These are phyloP conservation scores for Pichia sp. DNA, from an alignment of 1,139 yeast species.

Conservation along the genomic window DNA sequence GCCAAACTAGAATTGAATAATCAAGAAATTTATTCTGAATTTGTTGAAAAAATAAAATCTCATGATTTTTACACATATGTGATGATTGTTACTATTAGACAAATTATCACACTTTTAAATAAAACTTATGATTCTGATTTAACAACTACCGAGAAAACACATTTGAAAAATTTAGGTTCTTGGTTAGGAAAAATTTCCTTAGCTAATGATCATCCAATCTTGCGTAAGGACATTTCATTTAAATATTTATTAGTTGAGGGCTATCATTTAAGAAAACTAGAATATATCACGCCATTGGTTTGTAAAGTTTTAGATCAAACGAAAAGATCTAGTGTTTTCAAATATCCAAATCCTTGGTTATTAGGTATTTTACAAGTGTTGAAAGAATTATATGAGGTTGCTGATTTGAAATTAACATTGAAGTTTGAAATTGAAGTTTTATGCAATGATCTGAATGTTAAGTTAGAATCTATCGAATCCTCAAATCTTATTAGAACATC, in stretches of 20 bases:
- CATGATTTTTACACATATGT: constrained; percentile 55
- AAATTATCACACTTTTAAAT: constrained; percentile 48
- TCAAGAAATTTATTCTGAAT: constrained; percentile 65
- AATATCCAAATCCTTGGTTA: constrained; percentile 91
- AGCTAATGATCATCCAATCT: constrained; percentile 71
- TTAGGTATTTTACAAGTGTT: constrained; percentile 69
- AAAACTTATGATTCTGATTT: constrained; percentile 43
- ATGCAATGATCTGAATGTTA: constrained; percentile 62
- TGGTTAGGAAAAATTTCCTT: constrained; percentile 87
- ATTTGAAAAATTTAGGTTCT: constrained; percentile 78
- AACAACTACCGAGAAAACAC: constrained; percentile 60
- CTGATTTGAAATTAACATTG: constrained; percentile 75
- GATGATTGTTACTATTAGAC: constrained; percentile 53
- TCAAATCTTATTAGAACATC: constrained; percentile 55
- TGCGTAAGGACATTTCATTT: constrained; percentile 69
- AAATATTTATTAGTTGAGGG: constrained; percentile 78
- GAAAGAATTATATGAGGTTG: constrained; percentile 74
- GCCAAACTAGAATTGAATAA: constrained; percentile 93
- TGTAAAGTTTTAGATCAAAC: constrained; percentile 79
- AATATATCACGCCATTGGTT: constrained; percentile 80
- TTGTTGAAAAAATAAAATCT: constrained; percentile 54
- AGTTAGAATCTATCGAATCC: constrained; percentile 55
- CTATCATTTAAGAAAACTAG: constrained; percentile 58
- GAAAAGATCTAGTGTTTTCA: constrained; percentile 63
- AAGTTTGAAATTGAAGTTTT: constrained; percentile 94